phyloP scores from a whole-genome alignment of 257 asterid genomes.

The Marsdenia floribunda region DNA sequence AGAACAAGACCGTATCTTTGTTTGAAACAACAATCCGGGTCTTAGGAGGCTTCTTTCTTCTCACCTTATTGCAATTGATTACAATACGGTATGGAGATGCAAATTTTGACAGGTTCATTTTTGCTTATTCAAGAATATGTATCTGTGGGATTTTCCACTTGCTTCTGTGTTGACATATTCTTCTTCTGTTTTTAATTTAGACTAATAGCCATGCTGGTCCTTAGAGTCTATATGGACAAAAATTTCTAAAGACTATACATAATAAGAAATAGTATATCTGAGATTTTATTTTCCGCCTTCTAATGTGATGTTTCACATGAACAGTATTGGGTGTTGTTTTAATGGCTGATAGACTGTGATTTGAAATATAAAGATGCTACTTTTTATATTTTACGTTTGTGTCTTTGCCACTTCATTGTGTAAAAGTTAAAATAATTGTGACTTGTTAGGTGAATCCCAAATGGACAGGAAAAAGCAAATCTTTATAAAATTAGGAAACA shows the following conservation, averaged over 20 bases:
- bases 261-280: not conserved
- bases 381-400: not conserved
- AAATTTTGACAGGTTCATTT: conserved; percentile 4
- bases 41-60: conserved; percentile 99
- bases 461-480: not conserved
- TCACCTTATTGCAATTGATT: conserved; percentile 93
- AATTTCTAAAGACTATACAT: not conserved
- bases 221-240: not conserved
- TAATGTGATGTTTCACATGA: not conserved
- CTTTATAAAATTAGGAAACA: not conserved
- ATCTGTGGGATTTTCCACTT: not conserved
- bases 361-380: not conserved
- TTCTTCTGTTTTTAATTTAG: not conserved
- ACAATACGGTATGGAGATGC: conserved; percentile 65
- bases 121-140: not conserved
- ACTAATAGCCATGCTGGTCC: not conserved
- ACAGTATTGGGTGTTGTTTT: not conserved
- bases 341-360: not conserved
- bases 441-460: not conserved
- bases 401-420: not conserved
- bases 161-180: not conserved
- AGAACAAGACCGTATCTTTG: conserved; percentile 96
- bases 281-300: not conserved
- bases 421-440: not conserved
- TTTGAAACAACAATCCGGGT: conserved; percentile 95